phyloP scores from a whole-genome alignment of 192 early-diverging fungal genomes.

The Radiomyces spectabilis region DNA sequence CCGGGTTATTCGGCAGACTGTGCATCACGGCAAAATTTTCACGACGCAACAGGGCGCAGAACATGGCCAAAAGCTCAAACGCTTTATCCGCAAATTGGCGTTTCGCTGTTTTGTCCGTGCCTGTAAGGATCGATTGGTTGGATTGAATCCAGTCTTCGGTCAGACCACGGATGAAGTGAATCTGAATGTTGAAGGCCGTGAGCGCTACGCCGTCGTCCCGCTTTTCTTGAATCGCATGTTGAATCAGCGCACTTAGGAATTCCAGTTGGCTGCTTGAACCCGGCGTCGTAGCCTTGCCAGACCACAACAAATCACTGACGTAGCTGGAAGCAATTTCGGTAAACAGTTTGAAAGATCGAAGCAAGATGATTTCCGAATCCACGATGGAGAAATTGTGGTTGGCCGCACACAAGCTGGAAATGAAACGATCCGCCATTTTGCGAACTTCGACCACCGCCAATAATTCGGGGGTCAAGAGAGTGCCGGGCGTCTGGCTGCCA shows the following conservation, averaged over 20 bases:
- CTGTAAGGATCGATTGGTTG: background rate
- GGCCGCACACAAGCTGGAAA: slow-evolving; percentile 2
- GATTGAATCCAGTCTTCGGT: slow-evolving; percentile 17
- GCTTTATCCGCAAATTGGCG: slow-evolving; percentile 7
- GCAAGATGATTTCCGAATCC: slow-evolving; percentile 18
- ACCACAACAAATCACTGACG: slow-evolving; percentile 11
- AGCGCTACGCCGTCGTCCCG: background rate
- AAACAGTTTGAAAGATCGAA: slow-evolving; percentile 28
- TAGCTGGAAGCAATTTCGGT: slow-evolving; percentile 16
- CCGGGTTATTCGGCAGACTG: slow-evolving; percentile 1
- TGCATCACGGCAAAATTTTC: slow-evolving; percentile 14
- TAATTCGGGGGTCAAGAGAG: background rate
- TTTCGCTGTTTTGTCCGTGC: background rate
- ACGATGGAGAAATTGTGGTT: slow-evolving; percentile 21
- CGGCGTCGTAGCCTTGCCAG: background rate
- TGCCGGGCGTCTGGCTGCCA: background rate
- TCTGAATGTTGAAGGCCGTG: background rate
- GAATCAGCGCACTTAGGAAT: background rate
- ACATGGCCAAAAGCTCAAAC: background rate
- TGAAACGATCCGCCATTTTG: background rate
- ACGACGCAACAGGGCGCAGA: slow-evolving; percentile 8
- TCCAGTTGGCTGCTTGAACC: background rate
- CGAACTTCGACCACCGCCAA: background rate
- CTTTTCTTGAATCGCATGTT: background rate
- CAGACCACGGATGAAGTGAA: slow-evolving; percentile 11